Conservation (phyloP, 169 alveolate species). For the Neospora caninum region DNA sequence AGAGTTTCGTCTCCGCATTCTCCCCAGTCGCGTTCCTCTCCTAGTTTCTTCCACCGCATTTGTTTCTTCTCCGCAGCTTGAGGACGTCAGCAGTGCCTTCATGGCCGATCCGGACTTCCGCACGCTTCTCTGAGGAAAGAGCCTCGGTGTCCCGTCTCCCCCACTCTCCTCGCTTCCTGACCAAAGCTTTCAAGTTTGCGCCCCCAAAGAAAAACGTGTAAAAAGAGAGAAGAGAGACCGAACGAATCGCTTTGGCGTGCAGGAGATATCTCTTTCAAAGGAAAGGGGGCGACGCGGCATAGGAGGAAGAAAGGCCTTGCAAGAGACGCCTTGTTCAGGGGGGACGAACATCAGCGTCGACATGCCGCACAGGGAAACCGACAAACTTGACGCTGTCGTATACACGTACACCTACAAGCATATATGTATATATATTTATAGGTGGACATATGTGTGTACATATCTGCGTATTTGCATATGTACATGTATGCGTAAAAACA, state of each 20-base stretch:
- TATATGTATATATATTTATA: no score
- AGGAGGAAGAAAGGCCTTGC: no score
- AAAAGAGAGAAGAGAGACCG: no score
- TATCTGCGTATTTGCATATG: no score
- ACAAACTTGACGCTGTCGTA: neutral
- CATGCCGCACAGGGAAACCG: no score
- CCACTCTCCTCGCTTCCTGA: neutral
- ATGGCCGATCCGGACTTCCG: neutral
- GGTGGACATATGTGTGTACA: no score
- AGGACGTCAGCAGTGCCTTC: conserved; percentile 27
- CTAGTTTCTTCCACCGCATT: neutral
- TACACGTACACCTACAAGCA: neutral
- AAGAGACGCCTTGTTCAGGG: no score
- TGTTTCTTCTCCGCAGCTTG: neutral
- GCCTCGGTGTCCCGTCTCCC: neutral
- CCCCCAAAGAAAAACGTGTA: no score
- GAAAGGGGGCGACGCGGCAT: no score
- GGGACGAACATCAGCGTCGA: no score
- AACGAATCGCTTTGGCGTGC: no score
- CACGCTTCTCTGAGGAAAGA: neutral
- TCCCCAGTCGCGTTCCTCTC: neutral
- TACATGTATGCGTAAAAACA: neutral
- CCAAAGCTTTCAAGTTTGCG: neutral
- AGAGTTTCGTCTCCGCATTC: neutral
- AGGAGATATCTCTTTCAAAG: no score